Conservation (phyloP, 1,284 basidiomycete genomes). For the Hypsizygus ulmarius region DNA sequence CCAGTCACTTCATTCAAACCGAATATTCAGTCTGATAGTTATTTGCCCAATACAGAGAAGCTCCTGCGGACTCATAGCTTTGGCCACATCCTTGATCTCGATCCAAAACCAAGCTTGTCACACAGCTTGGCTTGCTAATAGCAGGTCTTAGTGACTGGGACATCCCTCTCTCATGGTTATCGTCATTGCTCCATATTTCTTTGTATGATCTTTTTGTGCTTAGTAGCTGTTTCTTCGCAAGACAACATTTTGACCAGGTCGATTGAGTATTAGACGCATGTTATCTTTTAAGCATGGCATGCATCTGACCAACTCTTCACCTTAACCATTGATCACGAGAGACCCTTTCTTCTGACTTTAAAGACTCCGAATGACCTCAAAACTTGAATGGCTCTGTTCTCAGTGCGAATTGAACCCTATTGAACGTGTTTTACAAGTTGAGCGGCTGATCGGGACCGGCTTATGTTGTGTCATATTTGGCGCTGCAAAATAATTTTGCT, state of each 20-base stretch:
- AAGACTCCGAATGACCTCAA: too few species aligned
- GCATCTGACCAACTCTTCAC: too few species aligned
- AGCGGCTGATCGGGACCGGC: neutral
- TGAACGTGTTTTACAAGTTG: neutral
- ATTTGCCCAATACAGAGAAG: conserved; percentile 61
- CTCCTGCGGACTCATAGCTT: conserved; percentile 40
- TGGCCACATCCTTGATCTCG: neutral
- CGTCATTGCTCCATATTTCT: neutral
- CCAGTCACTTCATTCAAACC: conserved; percentile 16
- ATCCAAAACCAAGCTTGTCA: neutral
- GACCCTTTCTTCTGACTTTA: too few species aligned
- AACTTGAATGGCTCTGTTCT: neutral
- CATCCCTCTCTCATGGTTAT: too few species aligned
- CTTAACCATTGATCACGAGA: too few species aligned
- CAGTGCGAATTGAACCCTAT: neutral
- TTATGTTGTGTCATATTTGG: neutral
- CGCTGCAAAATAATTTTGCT: conserved; percentile 9
- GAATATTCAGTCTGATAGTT: conserved; percentile 27
- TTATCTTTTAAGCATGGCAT: too few species aligned
- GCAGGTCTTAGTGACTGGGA: too few species aligned
- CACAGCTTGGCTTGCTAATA: too few species aligned
- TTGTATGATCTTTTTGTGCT: neutral
- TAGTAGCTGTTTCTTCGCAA: too few species aligned
- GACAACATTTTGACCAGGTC: too few species aligned
- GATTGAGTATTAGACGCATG: too few species aligned